Conservation (phyloP, 2,329 filamentous ascomycete genomes). For the Diatrype stigma region DNA sequence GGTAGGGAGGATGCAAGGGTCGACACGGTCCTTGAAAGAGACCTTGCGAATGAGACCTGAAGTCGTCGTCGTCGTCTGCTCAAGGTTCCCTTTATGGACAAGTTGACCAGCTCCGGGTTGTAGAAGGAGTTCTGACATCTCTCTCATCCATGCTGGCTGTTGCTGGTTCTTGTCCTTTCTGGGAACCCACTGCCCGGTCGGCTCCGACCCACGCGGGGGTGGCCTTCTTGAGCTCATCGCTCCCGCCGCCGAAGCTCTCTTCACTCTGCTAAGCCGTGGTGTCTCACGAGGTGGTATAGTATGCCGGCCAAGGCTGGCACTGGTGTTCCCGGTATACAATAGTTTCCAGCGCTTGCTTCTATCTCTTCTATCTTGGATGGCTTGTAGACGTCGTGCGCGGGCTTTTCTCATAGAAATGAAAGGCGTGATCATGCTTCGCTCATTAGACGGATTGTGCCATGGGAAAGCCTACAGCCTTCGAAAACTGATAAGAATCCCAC, state of each 20-base stretch:
- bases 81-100: not conserved
- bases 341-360: not conserved
- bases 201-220: no score
- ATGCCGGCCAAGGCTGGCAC: not conserved
- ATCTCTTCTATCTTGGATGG: not conserved
- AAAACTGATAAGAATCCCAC: not conserved
- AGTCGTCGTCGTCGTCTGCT: not conserved
- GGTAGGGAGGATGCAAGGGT: conserved; percentile 13
- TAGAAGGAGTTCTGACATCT: not conserved
- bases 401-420: conserved; percentile 12
- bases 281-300: not conserved
- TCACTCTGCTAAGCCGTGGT: not conserved
- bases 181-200: not conserved
- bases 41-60: conserved; percentile 9
- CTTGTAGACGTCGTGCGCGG: not conserved
- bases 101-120: not conserved
- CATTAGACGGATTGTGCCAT: not conserved
- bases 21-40: conserved; percentile 16
- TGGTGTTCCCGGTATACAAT: not conserved
- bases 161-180: not conserved
- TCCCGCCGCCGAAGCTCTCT: not conserved
- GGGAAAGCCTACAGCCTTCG: not conserved
- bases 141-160: not conserved
- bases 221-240: no score
- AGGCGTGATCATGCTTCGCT: conserved; percentile 10